These are phyloP conservation scores for Tripterygium wilfordii DNA, from an alignment of 177 flowering plant species.

Conservation along the genomic window DNA sequence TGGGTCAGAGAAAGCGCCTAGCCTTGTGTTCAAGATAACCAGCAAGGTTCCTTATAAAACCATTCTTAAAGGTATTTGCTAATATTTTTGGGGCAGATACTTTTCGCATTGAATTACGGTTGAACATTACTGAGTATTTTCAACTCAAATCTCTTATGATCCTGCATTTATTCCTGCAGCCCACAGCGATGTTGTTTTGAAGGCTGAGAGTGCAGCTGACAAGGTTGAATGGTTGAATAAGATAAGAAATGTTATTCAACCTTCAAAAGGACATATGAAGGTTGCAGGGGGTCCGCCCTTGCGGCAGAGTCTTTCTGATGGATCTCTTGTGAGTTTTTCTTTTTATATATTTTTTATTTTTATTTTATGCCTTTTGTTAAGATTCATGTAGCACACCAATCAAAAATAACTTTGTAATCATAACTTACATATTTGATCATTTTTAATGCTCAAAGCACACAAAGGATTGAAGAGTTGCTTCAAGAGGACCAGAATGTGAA, in stretches of 20 bases:
- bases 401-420: not conserved
- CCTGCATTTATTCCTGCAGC: no score
- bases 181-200: slow-evolving; percentile 79
- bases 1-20: no score
- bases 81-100: no score
- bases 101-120: no score
- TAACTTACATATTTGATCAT: not conserved
- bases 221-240: slow-evolving; percentile 86
- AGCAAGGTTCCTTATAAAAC: no score
- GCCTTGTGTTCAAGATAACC: no score
- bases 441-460: slow-evolving; percentile 65
- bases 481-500: slow-evolving; percentile 86
- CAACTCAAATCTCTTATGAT: not conserved
- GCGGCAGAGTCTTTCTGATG: slow-evolving; percentile 87
- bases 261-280: slow-evolving; percentile 51
- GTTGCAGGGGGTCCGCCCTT: slow-evolving; percentile 40
- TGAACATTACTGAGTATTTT: not conserved
- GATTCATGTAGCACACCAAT: not conserved
- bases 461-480: slow-evolving; percentile 79
- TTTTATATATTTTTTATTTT: not conserved
- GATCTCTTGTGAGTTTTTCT: slow-evolving; percentile 68
- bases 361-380: no score
- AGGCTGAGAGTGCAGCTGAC: slow-evolving; percentile 85
- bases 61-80: no score
- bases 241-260: slow-evolving; percentile 54